Conservation (phyloP, 768 basidiomycete genomes). For the Kwoniella heveanensis region DNA sequence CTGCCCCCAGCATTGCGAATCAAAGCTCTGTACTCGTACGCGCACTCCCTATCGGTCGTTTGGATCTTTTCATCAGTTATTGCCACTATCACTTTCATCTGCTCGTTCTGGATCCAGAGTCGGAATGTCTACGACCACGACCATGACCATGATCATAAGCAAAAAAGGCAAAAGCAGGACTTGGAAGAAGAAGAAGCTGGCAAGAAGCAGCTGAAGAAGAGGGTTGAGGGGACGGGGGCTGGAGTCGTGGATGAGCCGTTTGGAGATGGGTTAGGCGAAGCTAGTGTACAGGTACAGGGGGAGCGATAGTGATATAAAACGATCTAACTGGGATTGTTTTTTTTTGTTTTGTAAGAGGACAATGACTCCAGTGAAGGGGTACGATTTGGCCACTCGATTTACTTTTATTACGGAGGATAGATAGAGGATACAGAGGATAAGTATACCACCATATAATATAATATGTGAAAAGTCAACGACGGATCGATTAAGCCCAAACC, state of each 20-base stretch:
- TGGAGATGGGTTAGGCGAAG: constrained; percentile 18
- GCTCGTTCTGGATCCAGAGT: constrained; percentile 33
- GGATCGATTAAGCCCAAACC: no score
- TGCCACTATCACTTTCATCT: constrained; percentile 28
- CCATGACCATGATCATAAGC: not conserved
- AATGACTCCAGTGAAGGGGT: no score
- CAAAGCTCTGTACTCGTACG: constrained; percentile 44
- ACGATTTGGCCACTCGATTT: no score
- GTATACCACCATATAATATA: no score
- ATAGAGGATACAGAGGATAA: no score
- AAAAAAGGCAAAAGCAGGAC: not conserved
- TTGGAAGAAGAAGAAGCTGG: not conserved
- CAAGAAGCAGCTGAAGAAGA: constrained; percentile 6
- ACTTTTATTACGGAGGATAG: no score
- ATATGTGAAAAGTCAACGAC: no score
- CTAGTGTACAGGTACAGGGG: constrained; percentile 10
- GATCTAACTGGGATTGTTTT: no score
- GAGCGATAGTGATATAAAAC: no score
- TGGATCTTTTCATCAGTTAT: constrained; percentile 26
- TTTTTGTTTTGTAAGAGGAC: no score
- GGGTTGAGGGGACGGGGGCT: not conserved
- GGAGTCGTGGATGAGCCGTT: constrained; percentile 9
- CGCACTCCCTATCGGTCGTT: constrained; percentile 34
- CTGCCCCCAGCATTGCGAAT: constrained; percentile 30
- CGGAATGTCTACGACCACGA: constrained; percentile 17